Base-by-base conservation (phyloP, 306 rosid species). In the Prunus mume region DNA sequence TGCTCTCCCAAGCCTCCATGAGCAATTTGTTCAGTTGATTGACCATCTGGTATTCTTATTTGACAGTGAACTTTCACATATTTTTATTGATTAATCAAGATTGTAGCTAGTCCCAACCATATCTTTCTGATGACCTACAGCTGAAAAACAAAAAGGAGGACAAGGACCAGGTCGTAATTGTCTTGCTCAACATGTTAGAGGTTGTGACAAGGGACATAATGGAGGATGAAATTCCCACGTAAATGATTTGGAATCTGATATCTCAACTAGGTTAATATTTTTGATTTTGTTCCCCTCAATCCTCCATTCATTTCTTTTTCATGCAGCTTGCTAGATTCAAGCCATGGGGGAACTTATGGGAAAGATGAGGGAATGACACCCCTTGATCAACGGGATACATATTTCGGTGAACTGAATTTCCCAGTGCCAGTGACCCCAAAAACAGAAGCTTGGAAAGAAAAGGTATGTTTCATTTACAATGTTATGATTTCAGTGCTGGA, bases 161-260 rank as follows among this genome's bases (percentile, higher is more conserved):
- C 82, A 90, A 92, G 85, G 92, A 92, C 80, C 71, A 89, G 81
- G 92, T 95, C 75, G 96, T 93, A 70, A 95, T 95, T 77, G 87
- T 95, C 82, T 85, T 95, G 91, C 91, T 95, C 43, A 92, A 95
- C 87, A 95, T 95, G 96, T 82, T 95, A 20, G 98, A 95, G 84
- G 89, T 95, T 85, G 98, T 89, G 78, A 90, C 97, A 19, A 88
- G 97, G 67, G 98, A 95, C 86, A 89, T 95, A 80, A 82, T 95
- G 87, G 97, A 86, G 2, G 97, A 90, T 69, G 98, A 92, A 22
- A 73, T 81, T 78, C 86, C 89, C 67, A 83, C 83, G 98, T 92
- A 80, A 77, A 78, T 81, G 77, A 58, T 79, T 74, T 76, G 52
- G 60, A 58, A 30, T 54, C 56, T 32, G 47, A 57, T 72, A 4